phyloP scores from a whole-genome alignment of 352 stramenopile genomes.

The Achlya hypogyna region DNA sequence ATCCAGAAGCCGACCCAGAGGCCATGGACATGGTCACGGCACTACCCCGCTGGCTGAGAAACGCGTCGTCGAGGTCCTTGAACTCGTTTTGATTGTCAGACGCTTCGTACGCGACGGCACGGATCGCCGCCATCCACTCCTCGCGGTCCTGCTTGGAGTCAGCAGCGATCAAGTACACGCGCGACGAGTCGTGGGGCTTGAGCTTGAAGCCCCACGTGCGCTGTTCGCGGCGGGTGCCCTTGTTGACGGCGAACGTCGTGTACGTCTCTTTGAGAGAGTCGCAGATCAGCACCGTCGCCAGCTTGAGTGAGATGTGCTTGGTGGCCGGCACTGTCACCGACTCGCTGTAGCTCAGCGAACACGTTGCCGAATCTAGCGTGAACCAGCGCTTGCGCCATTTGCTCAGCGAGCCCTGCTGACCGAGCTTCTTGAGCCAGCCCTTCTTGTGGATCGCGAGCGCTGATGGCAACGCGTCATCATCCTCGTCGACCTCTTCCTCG shows the following conservation, averaged over 20 bases:
- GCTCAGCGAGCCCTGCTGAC: conserved; percentile 58
- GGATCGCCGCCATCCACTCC: conserved; percentile 81
- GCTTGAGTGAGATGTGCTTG: conserved; percentile 50
- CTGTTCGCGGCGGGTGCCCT: conserved; percentile 63
- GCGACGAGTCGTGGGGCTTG: conserved; percentile 51
- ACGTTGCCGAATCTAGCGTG: conserved; percentile 63
- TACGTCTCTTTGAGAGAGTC: conserved; percentile 83
- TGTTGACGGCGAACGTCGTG: conserved; percentile 72
- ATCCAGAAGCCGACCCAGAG: no score
- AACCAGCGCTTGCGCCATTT: conserved; percentile 76
- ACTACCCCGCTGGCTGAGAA: not conserved
- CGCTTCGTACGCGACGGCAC: conserved; percentile 6
- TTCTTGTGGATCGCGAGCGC: conserved; percentile 60
- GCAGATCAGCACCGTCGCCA: conserved; percentile 56
- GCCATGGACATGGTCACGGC: not conserved
- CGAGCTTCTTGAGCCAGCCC: conserved; percentile 78
- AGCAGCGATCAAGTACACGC: conserved; percentile 74
- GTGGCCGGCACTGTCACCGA: conserved; percentile 47
- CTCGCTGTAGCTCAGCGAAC: conserved; percentile 52
- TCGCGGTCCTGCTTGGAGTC: conserved; percentile 84
- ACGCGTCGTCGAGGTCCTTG: conserved; percentile 46
- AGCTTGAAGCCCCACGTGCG: conserved; percentile 84
- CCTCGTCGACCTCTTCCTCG: conserved; percentile 69
- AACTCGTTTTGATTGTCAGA: conserved; percentile 26
- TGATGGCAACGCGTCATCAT: conserved; percentile 19